A percentile compares a stretch with the other conserved stretches of the same genome.
These are phyloP conservation scores for Salicornia ramosissima DNA, from an alignment of 148 eudicot species.

Conservation along the genomic window DNA sequence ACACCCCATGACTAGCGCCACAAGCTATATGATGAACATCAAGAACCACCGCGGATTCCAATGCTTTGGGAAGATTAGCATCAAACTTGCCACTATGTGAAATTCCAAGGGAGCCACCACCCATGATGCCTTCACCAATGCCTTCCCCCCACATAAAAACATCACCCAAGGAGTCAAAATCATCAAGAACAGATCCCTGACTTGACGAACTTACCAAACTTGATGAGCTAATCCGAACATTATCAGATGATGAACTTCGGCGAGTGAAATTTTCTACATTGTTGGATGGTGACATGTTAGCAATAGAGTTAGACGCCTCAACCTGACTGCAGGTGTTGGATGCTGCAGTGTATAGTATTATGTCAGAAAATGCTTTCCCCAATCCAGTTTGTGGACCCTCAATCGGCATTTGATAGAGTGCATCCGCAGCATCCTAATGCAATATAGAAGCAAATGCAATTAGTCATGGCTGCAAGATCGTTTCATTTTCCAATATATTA, in stretches of 20 bases:
- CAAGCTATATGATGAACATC: constrained; percentile 73
- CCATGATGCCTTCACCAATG: constrained; percentile 53
- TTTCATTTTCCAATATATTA: neutral
- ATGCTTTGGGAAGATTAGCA: constrained; percentile 60
- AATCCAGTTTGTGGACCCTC: constrained; percentile 57
- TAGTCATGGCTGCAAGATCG: constrained; percentile 8
- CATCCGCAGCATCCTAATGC: constrained; percentile 54
- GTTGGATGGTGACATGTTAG: constrained; percentile 27
- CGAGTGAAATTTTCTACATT: constrained; percentile 40
- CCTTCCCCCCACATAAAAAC: constrained; percentile 89
- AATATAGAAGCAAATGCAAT: constrained; percentile 7
- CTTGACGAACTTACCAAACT: constrained; percentile 89
- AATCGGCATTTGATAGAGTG: constrained; percentile 23
- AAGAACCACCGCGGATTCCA: constrained; percentile 69
- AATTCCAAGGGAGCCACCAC: constrained; percentile 45
- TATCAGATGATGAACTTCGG: constrained; percentile 59
- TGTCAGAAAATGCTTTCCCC: constrained; percentile 78
- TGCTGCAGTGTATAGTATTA: constrained; percentile 51
- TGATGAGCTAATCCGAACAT: constrained; percentile 64
- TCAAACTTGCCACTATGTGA: constrained; percentile 40
- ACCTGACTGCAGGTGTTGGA: constrained; percentile 35
- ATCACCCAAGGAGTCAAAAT: constrained; percentile 79
- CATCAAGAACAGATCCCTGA: constrained; percentile 69
- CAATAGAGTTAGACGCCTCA: constrained; percentile 34
- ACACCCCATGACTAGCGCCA: constrained; percentile 69